phyloP scores from a whole-genome alignment of 2,329 filamentous ascomycete species.

The Alternaria atra region DNA sequence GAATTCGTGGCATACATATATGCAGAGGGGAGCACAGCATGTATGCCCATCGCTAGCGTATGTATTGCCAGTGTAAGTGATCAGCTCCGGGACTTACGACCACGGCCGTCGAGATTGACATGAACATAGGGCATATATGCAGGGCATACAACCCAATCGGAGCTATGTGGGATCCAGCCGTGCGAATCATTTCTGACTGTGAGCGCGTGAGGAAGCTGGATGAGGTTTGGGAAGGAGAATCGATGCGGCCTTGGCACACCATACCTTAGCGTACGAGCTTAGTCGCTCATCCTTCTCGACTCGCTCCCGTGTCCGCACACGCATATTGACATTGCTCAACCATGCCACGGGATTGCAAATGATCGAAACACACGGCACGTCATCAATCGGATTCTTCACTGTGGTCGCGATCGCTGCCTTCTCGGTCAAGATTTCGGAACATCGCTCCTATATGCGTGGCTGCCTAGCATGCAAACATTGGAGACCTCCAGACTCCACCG shows the following conservation, averaged over 20 bases:
- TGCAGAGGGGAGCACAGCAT: background rate
- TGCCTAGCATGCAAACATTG: slow-evolving; percentile 8
- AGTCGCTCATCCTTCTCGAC: slow-evolving; percentile 3
- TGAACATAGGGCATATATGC: slow-evolving; percentile 15
- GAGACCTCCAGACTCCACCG: background rate
- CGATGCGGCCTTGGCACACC: slow-evolving; percentile 17
- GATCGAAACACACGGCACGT: background rate
- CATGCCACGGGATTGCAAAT: background rate
- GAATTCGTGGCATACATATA: background rate
- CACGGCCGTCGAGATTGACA: slow-evolving; percentile 21
- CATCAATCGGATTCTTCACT: background rate
- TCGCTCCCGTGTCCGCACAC: background rate
- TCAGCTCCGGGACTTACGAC: slow-evolving; percentile 3
- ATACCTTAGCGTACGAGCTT: background rate
- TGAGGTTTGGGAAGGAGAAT: slow-evolving; percentile 17
- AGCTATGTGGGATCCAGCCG: slow-evolving; percentile 12
- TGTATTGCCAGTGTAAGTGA: slow-evolving; percentile 15
- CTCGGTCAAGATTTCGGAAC: slow-evolving; percentile 10
- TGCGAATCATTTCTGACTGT: slow-evolving; percentile 16
- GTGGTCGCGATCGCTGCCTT: background rate
- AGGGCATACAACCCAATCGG: slow-evolving; percentile 17
- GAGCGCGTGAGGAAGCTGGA: slow-evolving; percentile 14
- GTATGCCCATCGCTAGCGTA: slow-evolving; percentile 4
- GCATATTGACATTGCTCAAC: background rate
- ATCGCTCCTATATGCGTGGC: slow-evolving; percentile 5